phyloP scores from a whole-genome alignment of 108 stramenopile species.

The Stephanodiscus triporus region DNA sequence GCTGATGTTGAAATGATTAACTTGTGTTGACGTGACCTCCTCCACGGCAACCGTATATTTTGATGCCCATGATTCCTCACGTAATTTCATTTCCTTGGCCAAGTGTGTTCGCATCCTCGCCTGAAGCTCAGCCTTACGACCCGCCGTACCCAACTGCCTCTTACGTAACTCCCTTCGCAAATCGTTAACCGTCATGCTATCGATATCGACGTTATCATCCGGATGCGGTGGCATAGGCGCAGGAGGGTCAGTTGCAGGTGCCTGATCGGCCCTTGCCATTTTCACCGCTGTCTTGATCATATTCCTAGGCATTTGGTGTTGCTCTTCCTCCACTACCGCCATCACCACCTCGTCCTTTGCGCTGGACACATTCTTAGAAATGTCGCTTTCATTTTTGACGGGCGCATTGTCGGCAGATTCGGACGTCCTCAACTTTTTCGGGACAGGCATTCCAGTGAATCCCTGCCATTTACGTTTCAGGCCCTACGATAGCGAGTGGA shows the following conservation, averaged over 20 bases:
- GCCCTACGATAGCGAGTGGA: constrained; percentile 14
- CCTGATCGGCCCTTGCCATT: background rate
- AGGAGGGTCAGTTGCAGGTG: background rate
- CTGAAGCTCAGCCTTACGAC: constrained; percentile 57
- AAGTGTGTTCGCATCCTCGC: constrained; percentile 39
- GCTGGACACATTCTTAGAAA: background rate
- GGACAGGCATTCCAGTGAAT: constrained; percentile 30
- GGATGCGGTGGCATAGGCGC: constrained; percentile 10
- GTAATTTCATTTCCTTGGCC: constrained; percentile 13
- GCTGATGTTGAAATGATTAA: constrained; percentile 12
- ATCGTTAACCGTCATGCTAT: constrained; percentile 56
- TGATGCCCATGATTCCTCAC: constrained; percentile 16
- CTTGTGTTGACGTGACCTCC: constrained; percentile 2
- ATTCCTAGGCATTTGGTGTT: background rate
- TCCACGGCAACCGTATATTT: background rate
- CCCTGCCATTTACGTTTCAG: constrained; percentile 48
- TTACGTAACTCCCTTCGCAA: constrained; percentile 51
- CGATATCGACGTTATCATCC: constrained; percentile 38
- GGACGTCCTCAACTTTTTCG: constrained; percentile 35
- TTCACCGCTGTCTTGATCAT: background rate
- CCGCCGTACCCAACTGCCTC: constrained; percentile 41
- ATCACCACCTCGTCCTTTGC: background rate
- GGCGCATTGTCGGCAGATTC: background rate
- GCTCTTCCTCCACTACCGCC: constrained; percentile 1
- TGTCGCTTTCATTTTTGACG: background rate